These are phyloP conservation scores for Cadophora malorum DNA, from an alignment of 2,329 filamentous ascomycete genomes.

Conservation along the genomic window DNA sequence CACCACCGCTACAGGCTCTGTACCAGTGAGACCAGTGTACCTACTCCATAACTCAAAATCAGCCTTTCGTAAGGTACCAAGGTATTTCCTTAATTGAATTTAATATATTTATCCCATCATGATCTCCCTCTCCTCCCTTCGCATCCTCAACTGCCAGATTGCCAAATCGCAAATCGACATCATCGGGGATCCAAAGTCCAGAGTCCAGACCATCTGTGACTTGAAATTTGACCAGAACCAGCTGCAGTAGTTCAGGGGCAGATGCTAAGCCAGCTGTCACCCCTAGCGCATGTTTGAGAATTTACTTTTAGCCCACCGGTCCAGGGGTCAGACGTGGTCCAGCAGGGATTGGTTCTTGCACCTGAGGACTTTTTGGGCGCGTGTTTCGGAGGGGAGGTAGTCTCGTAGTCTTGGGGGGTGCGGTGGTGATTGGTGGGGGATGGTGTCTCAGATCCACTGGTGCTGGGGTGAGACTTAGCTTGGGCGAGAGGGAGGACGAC, in stretches of 20 bases:
- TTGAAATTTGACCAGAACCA: too few species aligned
- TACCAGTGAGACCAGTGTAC: too few species aligned
- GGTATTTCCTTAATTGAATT: background rate
- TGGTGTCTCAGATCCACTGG: background rate
- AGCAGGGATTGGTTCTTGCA: background rate
- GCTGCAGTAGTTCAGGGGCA: background rate
- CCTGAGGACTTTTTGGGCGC: background rate
- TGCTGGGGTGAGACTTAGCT: background rate
- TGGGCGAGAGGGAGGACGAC: too few species aligned
- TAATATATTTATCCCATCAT: background rate
- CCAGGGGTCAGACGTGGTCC: background rate
- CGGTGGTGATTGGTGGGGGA: background rate
- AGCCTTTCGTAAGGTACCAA: background rate
- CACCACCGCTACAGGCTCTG: too few species aligned
- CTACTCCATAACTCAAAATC: background rate
- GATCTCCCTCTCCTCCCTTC: background rate
- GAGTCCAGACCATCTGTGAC: background rate
- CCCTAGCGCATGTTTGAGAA: conserved; percentile 9
- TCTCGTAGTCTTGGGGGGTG: too few species aligned
- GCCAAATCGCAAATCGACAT: too few species aligned
- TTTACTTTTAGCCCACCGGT: conserved; percentile 1
- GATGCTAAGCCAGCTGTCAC: background rate
- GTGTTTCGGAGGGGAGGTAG: background rate
- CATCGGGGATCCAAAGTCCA: background rate
- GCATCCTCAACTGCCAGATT: background rate